phyloP scores from a whole-genome alignment of 2,329 filamentous ascomycete species.

The Colletotrichum ledebouriae region DNA sequence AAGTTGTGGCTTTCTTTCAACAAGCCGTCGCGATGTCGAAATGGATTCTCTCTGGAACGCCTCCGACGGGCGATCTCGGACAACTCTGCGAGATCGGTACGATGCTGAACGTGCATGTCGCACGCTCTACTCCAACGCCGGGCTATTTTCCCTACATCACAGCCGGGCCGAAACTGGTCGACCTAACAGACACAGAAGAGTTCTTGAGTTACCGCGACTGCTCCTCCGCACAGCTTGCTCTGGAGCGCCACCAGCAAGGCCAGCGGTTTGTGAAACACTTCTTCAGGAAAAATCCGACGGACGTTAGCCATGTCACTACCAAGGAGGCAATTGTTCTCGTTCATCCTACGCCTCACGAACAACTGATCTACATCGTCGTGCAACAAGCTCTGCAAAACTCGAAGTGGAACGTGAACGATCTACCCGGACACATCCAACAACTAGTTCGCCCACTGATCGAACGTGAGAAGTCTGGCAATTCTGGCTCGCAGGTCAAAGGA shows the following conservation, averaged over 20 bases:
- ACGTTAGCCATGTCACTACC: conserved; percentile 44
- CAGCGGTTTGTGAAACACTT: conserved; percentile 50
- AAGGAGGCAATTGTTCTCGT: conserved; percentile 48
- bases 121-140: conserved; percentile 51
- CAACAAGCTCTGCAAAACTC: conserved; percentile 49
- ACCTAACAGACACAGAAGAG: conserved; percentile 51
- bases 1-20: conserved; percentile 51
- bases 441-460: conserved; percentile 1
- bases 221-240: conserved; percentile 51
- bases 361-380: conserved; percentile 47
- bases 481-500: conserved; percentile 15
- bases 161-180: conserved; percentile 48
- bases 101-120: conserved; percentile 56
- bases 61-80: conserved; percentile 52
- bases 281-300: conserved; percentile 50
- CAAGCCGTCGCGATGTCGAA: conserved; percentile 51
- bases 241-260: conserved; percentile 53
- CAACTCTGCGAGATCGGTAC: conserved; percentile 53
- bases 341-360: conserved; percentile 45
- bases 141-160: conserved; percentile 54
- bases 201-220: conserved; percentile 51
- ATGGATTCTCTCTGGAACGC: conserved; percentile 61
- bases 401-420: conserved; percentile 47
- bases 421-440: background rate
- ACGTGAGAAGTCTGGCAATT: background rate